A percentile compares a stretch with the other conserved stretches of the same genome.
Evolutionary conservation across 352 stramenopile genomes (phyloP).

Genomic region (Globisporangium solare): DNA sequence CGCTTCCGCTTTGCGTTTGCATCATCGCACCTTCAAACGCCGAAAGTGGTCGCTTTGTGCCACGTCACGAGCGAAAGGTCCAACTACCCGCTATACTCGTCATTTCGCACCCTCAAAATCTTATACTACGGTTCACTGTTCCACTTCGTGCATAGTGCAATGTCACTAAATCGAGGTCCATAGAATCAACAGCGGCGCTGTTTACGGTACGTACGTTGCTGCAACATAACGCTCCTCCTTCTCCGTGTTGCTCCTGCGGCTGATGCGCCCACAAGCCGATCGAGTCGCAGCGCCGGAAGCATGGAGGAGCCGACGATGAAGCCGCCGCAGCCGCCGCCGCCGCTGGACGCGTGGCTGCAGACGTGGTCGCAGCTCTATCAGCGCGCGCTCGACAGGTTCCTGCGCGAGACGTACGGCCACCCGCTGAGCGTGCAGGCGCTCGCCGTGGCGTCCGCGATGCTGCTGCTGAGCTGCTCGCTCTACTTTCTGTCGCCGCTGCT

Average conservation of each 20-base stretch:
- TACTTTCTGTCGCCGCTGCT: constrained; percentile 54
- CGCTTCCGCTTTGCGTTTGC: too few species aligned
- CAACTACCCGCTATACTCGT: too few species aligned
- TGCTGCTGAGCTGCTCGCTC: constrained; percentile 47
- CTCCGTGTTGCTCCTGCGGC: constrained; percentile 4
- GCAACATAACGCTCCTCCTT: neutral
- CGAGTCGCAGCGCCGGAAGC: too few species aligned
- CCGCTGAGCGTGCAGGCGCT: constrained; percentile 49
- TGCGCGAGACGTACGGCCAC: constrained; percentile 58
- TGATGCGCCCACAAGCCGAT: too few species aligned
- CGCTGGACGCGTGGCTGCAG: constrained; percentile 13
- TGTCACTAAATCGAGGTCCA: neutral
- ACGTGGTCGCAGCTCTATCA: constrained; percentile 16
- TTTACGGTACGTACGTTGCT: neutral
- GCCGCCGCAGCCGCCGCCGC: too few species aligned
- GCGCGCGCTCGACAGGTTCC: constrained; percentile 30
- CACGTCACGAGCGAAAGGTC: too few species aligned
- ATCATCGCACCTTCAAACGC: too few species aligned
- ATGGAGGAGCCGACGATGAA: too few species aligned
- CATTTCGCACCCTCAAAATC: too few species aligned
- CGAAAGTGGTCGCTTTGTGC: too few species aligned
- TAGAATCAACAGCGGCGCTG: neutral
- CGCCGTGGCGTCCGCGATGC: constrained; percentile 31
- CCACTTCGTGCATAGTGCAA: neutral
- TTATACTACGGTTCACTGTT: too few species aligned